Percentiles rank a stretch among this genome's conserved stretches.
Evolutionary conservation across 331 rosid genomes (phyloP).

Genomic region (Pyrus hybrid): DNA sequence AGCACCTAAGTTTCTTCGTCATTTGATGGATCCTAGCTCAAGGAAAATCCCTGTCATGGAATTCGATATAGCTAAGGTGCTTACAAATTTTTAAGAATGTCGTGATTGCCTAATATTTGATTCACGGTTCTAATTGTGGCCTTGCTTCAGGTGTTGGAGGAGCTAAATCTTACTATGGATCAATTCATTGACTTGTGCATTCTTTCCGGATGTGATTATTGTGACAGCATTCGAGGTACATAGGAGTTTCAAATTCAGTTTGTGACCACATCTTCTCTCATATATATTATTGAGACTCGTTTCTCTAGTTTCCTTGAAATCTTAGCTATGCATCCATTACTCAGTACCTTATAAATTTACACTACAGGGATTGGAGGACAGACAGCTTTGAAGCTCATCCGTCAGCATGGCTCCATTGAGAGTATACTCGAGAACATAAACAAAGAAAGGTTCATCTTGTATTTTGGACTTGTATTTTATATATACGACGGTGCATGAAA

Average conservation of each 20-base stretch:
- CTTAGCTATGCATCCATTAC: conserved; percentile 7
- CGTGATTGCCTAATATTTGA: background rate
- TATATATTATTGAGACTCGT: background rate
- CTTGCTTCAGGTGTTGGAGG: conserved; percentile 76
- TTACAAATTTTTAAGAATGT: conserved; percentile 5
- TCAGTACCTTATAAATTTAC: conserved; percentile 11
- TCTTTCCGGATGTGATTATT: conserved; percentile 94
- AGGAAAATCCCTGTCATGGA: conserved; percentile 97
- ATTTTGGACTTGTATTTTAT: background rate
- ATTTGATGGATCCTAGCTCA: conserved; percentile 97
- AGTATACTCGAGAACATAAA: conserved; percentile 69
- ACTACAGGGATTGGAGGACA: conserved; percentile 84
- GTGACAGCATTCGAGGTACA: conserved; percentile 88
- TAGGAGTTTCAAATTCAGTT: background rate
- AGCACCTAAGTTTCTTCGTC: conserved; percentile 91
- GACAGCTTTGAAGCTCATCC: conserved; percentile 90
- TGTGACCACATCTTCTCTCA: background rate
- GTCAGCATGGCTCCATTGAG: conserved; percentile 91
- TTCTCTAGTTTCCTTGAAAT: background rate
- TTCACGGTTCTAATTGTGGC: conserved; percentile 17
- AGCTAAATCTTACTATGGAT: conserved; percentile 73
- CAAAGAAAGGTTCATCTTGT: conserved; percentile 39
- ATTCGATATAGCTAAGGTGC: conserved; percentile 84
- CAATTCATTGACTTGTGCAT: conserved; percentile 94
- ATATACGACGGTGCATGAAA: background rate